phyloP scores from a whole-genome alignment of 352 stramenopile genomes.

The Thraustochytrium striatum region DNA sequence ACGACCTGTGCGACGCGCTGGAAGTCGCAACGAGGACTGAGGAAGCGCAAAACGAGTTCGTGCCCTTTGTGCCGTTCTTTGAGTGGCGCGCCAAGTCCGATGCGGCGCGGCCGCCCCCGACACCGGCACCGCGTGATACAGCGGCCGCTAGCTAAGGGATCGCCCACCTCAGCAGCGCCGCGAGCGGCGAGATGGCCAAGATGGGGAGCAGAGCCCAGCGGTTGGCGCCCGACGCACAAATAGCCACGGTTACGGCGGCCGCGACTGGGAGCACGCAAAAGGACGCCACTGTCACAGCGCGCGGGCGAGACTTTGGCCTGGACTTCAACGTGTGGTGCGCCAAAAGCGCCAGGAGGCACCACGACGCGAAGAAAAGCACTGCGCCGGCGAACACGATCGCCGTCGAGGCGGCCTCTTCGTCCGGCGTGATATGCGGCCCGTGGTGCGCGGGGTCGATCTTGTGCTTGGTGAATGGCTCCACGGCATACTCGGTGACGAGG shows the following conservation, averaged over 20 bases:
- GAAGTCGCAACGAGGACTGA: neutral
- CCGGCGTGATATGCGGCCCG: neutral
- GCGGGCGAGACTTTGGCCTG: too few relatives aligned
- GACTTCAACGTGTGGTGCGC: too few relatives aligned
- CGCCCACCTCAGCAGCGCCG: too few relatives aligned
- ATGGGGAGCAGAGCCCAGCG: too few relatives aligned
- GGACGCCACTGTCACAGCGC: too few relatives aligned
- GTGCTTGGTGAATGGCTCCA: conserved; percentile 33
- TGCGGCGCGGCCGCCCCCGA: too few relatives aligned
- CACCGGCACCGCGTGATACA: too few relatives aligned
- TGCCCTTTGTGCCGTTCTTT: conserved; percentile 37
- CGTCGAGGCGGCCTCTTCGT: conserved; percentile 24
- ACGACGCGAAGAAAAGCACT: conserved; percentile 29
- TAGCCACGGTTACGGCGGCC: too few relatives aligned
- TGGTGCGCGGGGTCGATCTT: neutral
- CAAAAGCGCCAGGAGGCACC: conserved; percentile 1
- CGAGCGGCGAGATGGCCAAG: too few relatives aligned
- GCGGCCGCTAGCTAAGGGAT: too few relatives aligned
- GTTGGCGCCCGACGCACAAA: too few relatives aligned
- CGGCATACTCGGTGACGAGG: conserved; percentile 21
- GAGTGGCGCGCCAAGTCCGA: neutral
- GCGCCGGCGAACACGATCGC: conserved; percentile 20
- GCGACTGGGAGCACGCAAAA: too few relatives aligned
- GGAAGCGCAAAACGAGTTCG: neutral
- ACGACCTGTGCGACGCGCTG: neutral